phyloP scores from a whole-genome alignment of 2,329 filamentous ascomycete species.

The Diatrype stigma region DNA sequence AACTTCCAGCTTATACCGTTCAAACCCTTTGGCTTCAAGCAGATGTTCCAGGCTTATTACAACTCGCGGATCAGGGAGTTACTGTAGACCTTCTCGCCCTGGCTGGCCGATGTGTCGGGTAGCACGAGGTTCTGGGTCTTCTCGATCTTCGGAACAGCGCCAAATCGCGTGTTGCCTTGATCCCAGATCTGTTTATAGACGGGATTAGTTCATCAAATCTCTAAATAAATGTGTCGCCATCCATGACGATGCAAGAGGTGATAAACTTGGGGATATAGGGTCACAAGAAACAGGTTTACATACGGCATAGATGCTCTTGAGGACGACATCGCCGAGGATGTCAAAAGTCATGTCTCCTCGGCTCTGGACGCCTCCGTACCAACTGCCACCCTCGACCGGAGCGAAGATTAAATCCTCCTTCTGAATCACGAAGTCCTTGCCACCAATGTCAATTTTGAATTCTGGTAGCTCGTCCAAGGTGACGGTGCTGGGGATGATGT shows the following conservation, averaged over 20 bases:
- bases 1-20: conserved; percentile 1
- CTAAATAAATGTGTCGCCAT: neutral
- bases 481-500: conserved; percentile 54
- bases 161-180: conserved; percentile 55
- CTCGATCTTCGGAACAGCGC: conserved; percentile 52
- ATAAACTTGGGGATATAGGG: neutral
- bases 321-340: conserved; percentile 59
- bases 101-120: conserved; percentile 9
- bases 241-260: neutral
- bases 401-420: conserved; percentile 61
- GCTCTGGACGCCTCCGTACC: conserved; percentile 64
- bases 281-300: no score
- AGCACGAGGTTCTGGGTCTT: conserved; percentile 29
- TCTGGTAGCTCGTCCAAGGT: conserved; percentile 51
- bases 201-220: conserved; percentile 3
- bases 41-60: neutral
- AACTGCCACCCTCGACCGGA: conserved; percentile 44
- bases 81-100: conserved; percentile 14
- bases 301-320: conserved; percentile 63
- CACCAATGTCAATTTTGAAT: conserved; percentile 61
- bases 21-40: neutral
- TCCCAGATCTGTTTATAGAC: conserved; percentile 51
- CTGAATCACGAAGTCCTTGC: conserved; percentile 54
- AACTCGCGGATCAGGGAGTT: conserved; percentile 11
- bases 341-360: conserved; percentile 56